A percentile compares a stretch with the other conserved stretches of the same genome.
Conservation (phyloP, 1,284 basidiomycete genomes). For the Cryptococcus hybrid region DNA sequence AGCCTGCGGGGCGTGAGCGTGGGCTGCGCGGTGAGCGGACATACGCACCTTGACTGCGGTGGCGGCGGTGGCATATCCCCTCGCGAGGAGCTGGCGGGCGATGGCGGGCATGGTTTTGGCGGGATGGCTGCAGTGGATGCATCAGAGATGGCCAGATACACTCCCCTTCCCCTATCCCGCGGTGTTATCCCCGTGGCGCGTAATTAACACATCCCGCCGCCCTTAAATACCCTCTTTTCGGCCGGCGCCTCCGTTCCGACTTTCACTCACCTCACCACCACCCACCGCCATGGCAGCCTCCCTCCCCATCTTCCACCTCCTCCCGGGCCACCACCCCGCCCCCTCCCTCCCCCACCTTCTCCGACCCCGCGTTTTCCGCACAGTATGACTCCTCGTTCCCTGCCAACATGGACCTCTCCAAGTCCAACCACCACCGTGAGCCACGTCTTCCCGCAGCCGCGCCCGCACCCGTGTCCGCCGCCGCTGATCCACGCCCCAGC, state of each 20-base stretch:
- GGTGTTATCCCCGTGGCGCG: background rate
- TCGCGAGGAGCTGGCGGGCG: slow-evolving; percentile 38
- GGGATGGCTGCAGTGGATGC: background rate
- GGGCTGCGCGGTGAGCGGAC: background rate
- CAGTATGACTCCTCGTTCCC: slow-evolving; percentile 7
- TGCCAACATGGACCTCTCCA: background rate
- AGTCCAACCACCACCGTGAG: background rate
- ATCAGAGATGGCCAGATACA: too few species aligned
- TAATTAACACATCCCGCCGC: background rate
- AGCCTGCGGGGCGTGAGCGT: slow-evolving; percentile 26
- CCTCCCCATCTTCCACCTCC: slow-evolving; percentile 16
- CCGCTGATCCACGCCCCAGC: background rate
- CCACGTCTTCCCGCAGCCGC: background rate
- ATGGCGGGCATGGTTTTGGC: slow-evolving; percentile 39
- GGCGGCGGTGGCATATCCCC: slow-evolving; percentile 49
- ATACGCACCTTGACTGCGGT: slow-evolving; percentile 45
- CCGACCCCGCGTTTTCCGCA: slow-evolving; percentile 9
- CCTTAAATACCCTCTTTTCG: too few species aligned
- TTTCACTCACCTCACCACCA: background rate
- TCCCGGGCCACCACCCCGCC: slow-evolving; percentile 6
- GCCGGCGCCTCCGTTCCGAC: background rate
- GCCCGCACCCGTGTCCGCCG: background rate
- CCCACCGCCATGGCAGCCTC: background rate
- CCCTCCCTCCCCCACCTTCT: slow-evolving; percentile 18
- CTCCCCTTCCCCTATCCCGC: background rate